Percentiles rank a stretch among this genome's conserved stretches.
These are phyloP conservation scores for Rhipidocladum racemiflorum DNA, from an alignment of 176 grass and related monocot genomes.

Conservation along the genomic window DNA sequence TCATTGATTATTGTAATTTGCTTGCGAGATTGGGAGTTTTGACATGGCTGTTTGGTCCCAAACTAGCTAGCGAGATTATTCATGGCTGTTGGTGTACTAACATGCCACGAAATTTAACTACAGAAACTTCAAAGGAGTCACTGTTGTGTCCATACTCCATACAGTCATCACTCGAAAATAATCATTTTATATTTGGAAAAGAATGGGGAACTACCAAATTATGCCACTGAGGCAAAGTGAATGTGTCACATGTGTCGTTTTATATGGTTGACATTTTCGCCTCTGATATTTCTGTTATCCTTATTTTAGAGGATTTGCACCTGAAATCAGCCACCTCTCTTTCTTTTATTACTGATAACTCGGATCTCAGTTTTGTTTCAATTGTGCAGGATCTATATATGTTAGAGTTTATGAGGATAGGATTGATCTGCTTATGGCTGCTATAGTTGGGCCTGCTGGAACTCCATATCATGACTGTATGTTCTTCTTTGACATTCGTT, in stretches of 20 bases:
- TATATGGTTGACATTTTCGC: background rate
- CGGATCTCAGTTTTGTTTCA: conserved; percentile 28
- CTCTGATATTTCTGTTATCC: background rate
- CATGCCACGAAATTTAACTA: background rate
- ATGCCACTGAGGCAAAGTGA: background rate
- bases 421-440: conserved; percentile 71
- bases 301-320: background rate
- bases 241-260: background rate
- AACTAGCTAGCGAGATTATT: background rate
- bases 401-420: conserved; percentile 68
- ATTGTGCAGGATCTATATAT: conserved; percentile 50
- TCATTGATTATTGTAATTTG: background rate
- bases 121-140: background rate
- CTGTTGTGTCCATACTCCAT: background rate
- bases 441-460: conserved; percentile 59
- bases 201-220: background rate
- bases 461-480: conserved; percentile 80
- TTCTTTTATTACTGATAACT: background rate
- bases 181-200: conserved; percentile 1
- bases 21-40: background rate
- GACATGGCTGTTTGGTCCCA: background rate
- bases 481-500: conserved; percentile 71
- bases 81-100: background rate
- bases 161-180: background rate
- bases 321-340: conserved; percentile 18